Base-by-base conservation (phyloP, 1,284 basidiomycete species). In the Tetrapyrgos nigripes region DNA sequence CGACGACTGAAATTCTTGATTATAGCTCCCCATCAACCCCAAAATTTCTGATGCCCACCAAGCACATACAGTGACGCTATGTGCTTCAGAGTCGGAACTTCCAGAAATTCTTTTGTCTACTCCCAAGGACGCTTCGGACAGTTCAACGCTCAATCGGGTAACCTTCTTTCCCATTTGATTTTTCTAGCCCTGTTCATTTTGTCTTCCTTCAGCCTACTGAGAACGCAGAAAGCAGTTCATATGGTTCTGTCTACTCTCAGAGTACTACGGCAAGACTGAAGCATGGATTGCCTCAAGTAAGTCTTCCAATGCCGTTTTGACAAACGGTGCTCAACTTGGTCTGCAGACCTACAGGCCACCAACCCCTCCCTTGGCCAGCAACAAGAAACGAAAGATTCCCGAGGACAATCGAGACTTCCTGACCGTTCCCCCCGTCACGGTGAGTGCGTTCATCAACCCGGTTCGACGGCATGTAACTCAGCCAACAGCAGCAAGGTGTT, bases 261-360 rank as follows among this genome's bases (percentile, higher is more conserved):
- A 54, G 51, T 43, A 43, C 55, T 26, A 55, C 37, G 19, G 37
- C 11, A 27, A 48, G 58, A 35, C 48, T 29, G 8, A 53, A 43
- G 45, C 72, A 75, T 60, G 77, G 68, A 60, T 58, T 70, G 31
- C 77, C 78, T 57, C 71, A 68, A 35, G 76, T 78, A 58, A 57
- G 73, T 63, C 4, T 21, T 4, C 19, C 37, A 4, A 40, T 40
- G 5, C 19, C 37, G 37, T 40, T 11, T 8, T 40, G 6, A 4
- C 19, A 40, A 4, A 5, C 19, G 17, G 4, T n/a, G 4, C 37
- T 40, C 37, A 31, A 33, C 27, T 23, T n/a, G 23, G 10, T 3
- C 27, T 64, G 10, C 62, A 85, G 84, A 69, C 73, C 45, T 85
- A 82, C 66, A 78, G 83, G 23, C 83, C 84, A 44, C 84, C 84